These are phyloP conservation scores for Cercospora sesami DNA, from an alignment of 2,329 filamentous ascomycete species.

Conservation along the genomic window DNA sequence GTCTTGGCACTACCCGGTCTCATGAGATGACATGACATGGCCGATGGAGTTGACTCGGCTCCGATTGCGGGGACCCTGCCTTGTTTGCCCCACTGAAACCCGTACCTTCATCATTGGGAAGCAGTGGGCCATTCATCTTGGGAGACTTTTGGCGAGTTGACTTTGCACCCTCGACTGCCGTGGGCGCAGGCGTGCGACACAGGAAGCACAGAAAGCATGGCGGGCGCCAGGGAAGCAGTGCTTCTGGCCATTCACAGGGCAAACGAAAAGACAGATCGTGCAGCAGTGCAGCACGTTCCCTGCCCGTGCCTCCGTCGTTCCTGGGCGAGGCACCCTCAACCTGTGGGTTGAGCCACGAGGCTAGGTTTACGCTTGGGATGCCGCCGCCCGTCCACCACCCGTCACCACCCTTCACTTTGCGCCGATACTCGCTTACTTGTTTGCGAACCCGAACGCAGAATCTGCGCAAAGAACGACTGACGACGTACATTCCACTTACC, in stretches of 20 bases:
- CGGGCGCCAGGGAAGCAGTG: not conserved
- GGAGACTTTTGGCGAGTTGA: not conserved
- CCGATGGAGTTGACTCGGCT: slow-evolving; percentile 2
- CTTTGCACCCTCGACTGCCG: not conserved
- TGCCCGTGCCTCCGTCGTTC: not conserved
- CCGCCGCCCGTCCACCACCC: slow-evolving; percentile 4
- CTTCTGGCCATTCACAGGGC: not conserved
- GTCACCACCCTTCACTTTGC: not conserved
- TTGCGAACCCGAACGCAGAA: slow-evolving; percentile 8
- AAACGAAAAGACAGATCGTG: not conserved
- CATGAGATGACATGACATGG: slow-evolving; percentile 5
- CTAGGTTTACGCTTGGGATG: slow-evolving; percentile 14
- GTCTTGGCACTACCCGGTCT: not conserved
- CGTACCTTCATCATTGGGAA: slow-evolving; percentile 14
- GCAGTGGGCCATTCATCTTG: not conserved
- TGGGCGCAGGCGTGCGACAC: not conserved
- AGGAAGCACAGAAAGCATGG: not conserved
- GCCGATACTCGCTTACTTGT: not conserved
- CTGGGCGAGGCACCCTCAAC: slow-evolving; percentile 15
- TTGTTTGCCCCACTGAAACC: slow-evolving; percentile 7
- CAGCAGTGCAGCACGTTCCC: not conserved
- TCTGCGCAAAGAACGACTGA: not conserved
- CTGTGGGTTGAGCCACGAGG: slow-evolving; percentile 20
- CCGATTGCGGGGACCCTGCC: slow-evolving; percentile 6
- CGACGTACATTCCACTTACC: not conserved